phyloP scores from a whole-genome alignment of 768 basidiomycete genomes.

The Termitomyces sp. region DNA sequence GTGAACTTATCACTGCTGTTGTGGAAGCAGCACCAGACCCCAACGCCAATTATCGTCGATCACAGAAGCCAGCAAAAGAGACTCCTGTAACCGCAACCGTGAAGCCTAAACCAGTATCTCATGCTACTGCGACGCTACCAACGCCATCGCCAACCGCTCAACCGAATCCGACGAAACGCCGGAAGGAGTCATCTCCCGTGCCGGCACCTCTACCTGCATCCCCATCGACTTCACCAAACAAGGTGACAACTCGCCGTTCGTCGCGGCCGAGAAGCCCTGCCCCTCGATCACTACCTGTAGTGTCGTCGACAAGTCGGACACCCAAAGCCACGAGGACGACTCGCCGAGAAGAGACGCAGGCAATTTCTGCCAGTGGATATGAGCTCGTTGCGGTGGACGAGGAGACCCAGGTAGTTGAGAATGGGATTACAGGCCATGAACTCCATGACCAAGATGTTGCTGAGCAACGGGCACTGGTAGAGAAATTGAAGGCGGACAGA shows the following conservation, averaged over 20 bases:
- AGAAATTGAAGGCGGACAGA: conserved; percentile 61
- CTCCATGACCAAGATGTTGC: conserved; percentile 65
- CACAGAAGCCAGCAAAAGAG: conserved; percentile 23
- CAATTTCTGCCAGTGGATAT: conserved; percentile 43
- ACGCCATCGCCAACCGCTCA: conserved; percentile 35
- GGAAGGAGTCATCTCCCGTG: conserved; percentile 55
- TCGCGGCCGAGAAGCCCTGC: conserved; percentile 37
- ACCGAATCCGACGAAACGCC: conserved; percentile 52
- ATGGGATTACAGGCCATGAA: conserved; percentile 49
- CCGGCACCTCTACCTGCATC: conserved; percentile 38
- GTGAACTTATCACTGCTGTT: conserved; percentile 55
- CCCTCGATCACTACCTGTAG: conserved; percentile 25
- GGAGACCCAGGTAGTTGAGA: conserved; percentile 50
- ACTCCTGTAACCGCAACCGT: conserved; percentile 6
- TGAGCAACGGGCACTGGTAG: conserved; percentile 75
- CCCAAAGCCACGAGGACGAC: conserved; percentile 26
- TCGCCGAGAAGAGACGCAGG: conserved; percentile 26
- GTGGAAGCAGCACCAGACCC: conserved; percentile 76
- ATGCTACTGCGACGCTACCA: conserved; percentile 28
- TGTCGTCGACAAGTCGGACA: conserved; percentile 30
- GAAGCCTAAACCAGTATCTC: conserved; percentile 16
- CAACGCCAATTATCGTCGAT: conserved; percentile 70
- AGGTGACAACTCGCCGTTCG: conserved; percentile 22
- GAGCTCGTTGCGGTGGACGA: conserved; percentile 67
- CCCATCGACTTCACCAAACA: conserved; percentile 24